Percentiles rank a stretch among this genome's conserved stretches.
Evolutionary conservation across 176 grass and related monocot species (phyloP).

Genomic region (Chloris gayana): DNA sequence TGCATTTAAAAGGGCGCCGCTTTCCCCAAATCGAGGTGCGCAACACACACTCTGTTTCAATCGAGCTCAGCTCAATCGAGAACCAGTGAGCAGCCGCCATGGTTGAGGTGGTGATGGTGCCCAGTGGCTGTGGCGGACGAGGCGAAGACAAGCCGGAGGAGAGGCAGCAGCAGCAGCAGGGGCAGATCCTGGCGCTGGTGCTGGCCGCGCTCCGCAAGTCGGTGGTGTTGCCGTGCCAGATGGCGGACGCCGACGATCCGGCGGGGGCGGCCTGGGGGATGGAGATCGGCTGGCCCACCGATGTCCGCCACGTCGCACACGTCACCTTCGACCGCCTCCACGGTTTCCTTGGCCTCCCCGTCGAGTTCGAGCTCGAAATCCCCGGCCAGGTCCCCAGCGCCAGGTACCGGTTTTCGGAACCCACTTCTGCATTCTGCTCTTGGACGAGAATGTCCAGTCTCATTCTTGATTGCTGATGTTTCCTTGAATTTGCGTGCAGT

Average conservation of each 20-base stretch:
- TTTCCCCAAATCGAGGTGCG: constrained; percentile 38
- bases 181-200: constrained; percentile 55
- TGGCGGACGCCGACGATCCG: constrained; percentile 42
- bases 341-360: constrained; percentile 90
- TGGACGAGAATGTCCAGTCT: background rate
- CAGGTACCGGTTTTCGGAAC: constrained; percentile 39
- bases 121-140: constrained; percentile 38
- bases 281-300: constrained; percentile 89
- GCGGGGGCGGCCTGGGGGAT: constrained; percentile 42
- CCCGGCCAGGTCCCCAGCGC: constrained; percentile 79
- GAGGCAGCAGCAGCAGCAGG: constrained; percentile 47
- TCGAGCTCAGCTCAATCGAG: background rate
- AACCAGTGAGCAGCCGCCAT: constrained; percentile 16
- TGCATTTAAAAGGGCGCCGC: constrained; percentile 20
- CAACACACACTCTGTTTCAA: background rate
- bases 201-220: constrained; percentile 64
- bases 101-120: constrained; percentile 46
- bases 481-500: constrained; percentile 38
- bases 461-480: background rate
- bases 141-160: constrained; percentile 44
- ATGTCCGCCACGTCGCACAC: constrained; percentile 92
- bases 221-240: constrained; percentile 63
- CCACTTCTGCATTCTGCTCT: background rate
- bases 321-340: constrained; percentile 97
- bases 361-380: constrained; percentile 88